Conservation (phyloP, 805 yeast genomes). For the Spathaspora hagerdaliae region DNA sequence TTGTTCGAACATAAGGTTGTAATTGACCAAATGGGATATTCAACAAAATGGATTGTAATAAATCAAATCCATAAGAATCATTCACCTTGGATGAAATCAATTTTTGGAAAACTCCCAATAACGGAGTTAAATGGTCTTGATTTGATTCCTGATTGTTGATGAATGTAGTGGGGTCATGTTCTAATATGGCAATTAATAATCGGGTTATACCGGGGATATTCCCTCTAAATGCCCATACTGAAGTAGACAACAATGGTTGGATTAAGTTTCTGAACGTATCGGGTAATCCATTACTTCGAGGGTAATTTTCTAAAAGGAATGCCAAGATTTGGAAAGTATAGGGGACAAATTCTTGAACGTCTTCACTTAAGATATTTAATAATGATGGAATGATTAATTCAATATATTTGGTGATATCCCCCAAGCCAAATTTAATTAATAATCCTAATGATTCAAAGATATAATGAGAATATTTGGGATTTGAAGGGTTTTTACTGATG, state of each 20-base stretch:
- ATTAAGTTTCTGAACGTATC: slow-evolving; percentile 60
- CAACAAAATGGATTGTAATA: slow-evolving; percentile 65
- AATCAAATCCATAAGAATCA: slow-evolving; percentile 80
- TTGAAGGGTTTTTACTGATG: slow-evolving; percentile 87
- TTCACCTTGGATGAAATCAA: slow-evolving; percentile 79
- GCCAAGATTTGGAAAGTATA: slow-evolving; percentile 90
- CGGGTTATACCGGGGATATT: slow-evolving; percentile 92
- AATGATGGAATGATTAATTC: slow-evolving; percentile 61
- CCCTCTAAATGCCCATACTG: slow-evolving; percentile 90
- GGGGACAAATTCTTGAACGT: slow-evolving; percentile 91
- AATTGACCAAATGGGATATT: slow-evolving; percentile 49
- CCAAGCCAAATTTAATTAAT: slow-evolving; percentile 49
- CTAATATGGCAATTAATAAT: slow-evolving; percentile 63
- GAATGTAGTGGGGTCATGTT: slow-evolving; percentile 42
- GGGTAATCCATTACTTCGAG: slow-evolving; percentile 52
- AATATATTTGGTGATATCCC: slow-evolving; percentile 33
- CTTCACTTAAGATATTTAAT: slow-evolving; percentile 66
- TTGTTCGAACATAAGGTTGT: slow-evolving; percentile 57
- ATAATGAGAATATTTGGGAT: slow-evolving; percentile 90
- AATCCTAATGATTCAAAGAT: slow-evolving; percentile 85
- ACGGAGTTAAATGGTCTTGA: slow-evolving; percentile 56
- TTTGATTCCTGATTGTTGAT: slow-evolving; percentile 9
- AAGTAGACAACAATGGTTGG: slow-evolving; percentile 82
- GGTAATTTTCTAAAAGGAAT: slow-evolving; percentile 62
- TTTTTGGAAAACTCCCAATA: slow-evolving; percentile 95